These are phyloP conservation scores for Aschersonia sp. DNA, from an alignment of 2,329 filamentous ascomycete genomes.

Conservation along the genomic window DNA sequence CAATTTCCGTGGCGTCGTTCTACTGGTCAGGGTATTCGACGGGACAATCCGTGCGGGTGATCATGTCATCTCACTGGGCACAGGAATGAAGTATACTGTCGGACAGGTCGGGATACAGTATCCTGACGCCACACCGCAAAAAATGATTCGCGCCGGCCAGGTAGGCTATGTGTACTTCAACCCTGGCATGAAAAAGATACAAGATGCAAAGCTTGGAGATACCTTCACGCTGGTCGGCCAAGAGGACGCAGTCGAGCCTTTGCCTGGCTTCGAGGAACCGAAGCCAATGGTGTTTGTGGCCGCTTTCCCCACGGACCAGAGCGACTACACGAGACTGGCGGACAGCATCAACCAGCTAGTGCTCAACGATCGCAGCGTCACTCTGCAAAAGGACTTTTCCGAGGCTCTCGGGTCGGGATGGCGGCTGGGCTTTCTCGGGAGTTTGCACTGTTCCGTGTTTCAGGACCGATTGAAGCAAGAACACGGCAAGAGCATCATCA, in stretches of 20 bases:
- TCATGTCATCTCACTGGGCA: constrained; percentile 75
- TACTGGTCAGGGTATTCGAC: constrained; percentile 84
- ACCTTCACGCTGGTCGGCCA: constrained; percentile 76
- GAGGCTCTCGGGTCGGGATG: constrained; percentile 90
- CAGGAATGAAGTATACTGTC: constrained; percentile 77
- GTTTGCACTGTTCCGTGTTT: constrained; percentile 96
- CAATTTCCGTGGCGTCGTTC: constrained; percentile 83
- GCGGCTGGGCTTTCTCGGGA: constrained; percentile 90
- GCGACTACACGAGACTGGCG: constrained; percentile 73
- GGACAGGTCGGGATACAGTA: constrained; percentile 97
- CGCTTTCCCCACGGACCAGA: constrained; percentile 85
- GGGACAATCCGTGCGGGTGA: constrained; percentile 74
- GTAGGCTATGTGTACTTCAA: constrained; percentile 97
- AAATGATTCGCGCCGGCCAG: constrained; percentile 71
- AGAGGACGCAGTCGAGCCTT: constrained; percentile 62
- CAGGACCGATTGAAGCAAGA: constrained; percentile 90
- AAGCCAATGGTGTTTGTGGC: constrained; percentile 99
- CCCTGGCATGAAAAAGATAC: constrained; percentile 92
- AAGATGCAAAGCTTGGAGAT: constrained; percentile 92
- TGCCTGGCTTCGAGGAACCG: constrained; percentile 90
- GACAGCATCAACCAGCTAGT: constrained; percentile 91
- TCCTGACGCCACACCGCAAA: constrained; percentile 72
- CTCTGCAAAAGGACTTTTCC: constrained; percentile 83
- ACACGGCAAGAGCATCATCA: constrained; percentile 88
- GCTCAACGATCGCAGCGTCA: constrained; percentile 90